Base-by-base conservation (phyloP, 345 rosid genomes). In the Hibiscus trionum region DNA sequence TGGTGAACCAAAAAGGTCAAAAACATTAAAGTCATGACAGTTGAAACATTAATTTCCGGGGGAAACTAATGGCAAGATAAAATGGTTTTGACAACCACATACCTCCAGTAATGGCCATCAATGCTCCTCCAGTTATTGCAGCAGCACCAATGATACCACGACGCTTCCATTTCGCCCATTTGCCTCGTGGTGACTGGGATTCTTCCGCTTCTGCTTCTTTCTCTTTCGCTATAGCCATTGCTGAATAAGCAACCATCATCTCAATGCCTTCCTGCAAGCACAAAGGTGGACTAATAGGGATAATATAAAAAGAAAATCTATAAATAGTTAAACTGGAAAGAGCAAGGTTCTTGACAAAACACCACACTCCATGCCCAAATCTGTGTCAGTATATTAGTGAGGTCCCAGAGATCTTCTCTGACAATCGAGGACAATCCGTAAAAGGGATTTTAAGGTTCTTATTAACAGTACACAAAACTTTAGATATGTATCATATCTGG, bases 91-190 rank as follows among this genome's bases (percentile, higher is more conserved):
- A 75, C 68, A 71, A 60, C 49, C 69, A 10, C 76, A 49, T 86
- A 91, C 98, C 97, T 15, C 98, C 98, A 76, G 97, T 94, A 73
- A 94, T 82, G 69, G 98, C 97, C 98, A 94, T 72, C 66, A 94
- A 77, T 69, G 97, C 80, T 82, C 97, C 98, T 77, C 98, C 98
- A 60, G 97, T 88, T 83, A 91, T 19, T 66, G 98, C 98, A 70
- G 98, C 98, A 21, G 93, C 97, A 66, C 97, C 98, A 77, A 92
- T 88, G 56, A 90, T 94, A 68, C 98, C 93, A 73, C 98, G 96
- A 72, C 93, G 98, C 85, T 88, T 94, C 97, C 94, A 88, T 82
- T 86, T 87, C 11, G 82, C 85, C 96, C 93, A 88, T 68, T 77
- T 78, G 74, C 73, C 80, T 78, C 83, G 57, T 8, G 85, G 64